Conservation (phyloP, 83 land plant species). For the Isoetes engelmannii region DNA sequence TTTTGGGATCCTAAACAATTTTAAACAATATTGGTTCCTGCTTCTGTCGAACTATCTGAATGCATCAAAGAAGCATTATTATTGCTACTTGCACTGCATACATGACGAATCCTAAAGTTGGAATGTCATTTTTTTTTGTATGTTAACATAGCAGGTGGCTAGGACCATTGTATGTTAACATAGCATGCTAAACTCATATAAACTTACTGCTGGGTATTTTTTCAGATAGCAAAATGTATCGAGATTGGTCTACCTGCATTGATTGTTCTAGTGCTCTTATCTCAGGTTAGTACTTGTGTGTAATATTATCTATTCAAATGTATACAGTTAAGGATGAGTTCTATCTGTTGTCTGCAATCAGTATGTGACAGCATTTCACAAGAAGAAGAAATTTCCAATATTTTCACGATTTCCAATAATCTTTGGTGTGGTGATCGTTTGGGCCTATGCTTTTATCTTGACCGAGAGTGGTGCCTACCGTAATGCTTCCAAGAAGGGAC, state of each 20-base stretch:
- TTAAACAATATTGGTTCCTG: too few species aligned
- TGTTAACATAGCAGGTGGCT: too few species aligned
- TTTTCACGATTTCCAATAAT: conserved; percentile 35
- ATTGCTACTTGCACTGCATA: neutral
- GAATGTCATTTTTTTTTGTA: neutral
- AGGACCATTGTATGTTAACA: neutral
- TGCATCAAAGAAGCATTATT: too few species aligned
- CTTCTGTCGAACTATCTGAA: too few species aligned
- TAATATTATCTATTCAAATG: neutral
- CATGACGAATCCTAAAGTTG: neutral
- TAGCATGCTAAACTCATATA: neutral
- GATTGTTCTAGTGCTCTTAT: conserved; percentile 45
- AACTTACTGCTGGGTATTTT: too few species aligned
- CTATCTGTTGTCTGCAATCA: conserved; percentile 14
- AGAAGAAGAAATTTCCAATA: conserved; percentile 1
- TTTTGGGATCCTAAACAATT: too few species aligned
- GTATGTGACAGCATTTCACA: neutral
- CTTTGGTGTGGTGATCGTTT: conserved; percentile 19
- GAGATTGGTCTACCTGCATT: conserved; percentile 87
- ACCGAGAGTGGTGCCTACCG: conserved; percentile 39
- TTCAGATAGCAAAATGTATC: conserved; percentile 86
- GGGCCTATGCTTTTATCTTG: conserved; percentile 35
- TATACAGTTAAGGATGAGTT: too few species aligned
- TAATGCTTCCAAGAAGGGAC: conserved; percentile 14
- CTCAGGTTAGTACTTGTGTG: conserved; percentile 40